Evolutionary conservation across 805 yeast species (phyloP).

Genomic region (Nakazawaea holstii): DNA sequence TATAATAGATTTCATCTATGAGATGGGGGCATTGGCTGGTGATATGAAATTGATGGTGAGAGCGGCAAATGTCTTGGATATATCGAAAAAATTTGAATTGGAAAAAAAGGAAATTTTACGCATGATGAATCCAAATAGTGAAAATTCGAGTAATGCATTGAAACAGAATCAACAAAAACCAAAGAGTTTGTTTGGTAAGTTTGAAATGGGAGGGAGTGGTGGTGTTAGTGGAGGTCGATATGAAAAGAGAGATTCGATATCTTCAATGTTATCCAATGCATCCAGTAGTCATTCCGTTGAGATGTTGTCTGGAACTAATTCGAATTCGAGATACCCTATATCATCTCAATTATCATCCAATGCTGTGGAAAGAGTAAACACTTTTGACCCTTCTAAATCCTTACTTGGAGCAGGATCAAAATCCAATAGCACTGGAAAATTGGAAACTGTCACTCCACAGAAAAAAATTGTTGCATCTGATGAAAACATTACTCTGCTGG

Average conservation of each 20-base stretch:
- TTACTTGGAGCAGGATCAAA: neutral
- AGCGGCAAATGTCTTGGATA: constrained; percentile 47
- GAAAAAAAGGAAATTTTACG: constrained; percentile 20
- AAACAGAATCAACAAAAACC: neutral
- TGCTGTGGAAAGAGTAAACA: neutral
- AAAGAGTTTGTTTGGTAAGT: constrained; percentile 3
- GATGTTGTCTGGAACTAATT: neutral
- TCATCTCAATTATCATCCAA: constrained; percentile 1
- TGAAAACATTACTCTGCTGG: neutral
- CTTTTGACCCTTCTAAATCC: constrained; percentile 4
- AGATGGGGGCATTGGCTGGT: constrained; percentile 53
- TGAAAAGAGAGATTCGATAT: constrained; percentile 9
- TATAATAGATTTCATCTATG: constrained; percentile 54
- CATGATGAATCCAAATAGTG: neutral
- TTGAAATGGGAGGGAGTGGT: constrained; percentile 1
- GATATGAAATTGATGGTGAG: constrained; percentile 61
- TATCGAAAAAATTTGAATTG: constrained; percentile 33
- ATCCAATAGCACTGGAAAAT: neutral
- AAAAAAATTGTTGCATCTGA: neutral
- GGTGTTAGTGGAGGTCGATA: neutral
- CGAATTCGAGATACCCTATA: neutral
- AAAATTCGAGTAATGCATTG: neutral
- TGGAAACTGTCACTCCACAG: neutral
- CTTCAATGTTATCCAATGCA: constrained; percentile 2
- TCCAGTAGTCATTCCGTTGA: constrained; percentile 3